Conservation (phyloP, 139 green algal genomes). For the Zygnema circumcarinatum region DNA sequence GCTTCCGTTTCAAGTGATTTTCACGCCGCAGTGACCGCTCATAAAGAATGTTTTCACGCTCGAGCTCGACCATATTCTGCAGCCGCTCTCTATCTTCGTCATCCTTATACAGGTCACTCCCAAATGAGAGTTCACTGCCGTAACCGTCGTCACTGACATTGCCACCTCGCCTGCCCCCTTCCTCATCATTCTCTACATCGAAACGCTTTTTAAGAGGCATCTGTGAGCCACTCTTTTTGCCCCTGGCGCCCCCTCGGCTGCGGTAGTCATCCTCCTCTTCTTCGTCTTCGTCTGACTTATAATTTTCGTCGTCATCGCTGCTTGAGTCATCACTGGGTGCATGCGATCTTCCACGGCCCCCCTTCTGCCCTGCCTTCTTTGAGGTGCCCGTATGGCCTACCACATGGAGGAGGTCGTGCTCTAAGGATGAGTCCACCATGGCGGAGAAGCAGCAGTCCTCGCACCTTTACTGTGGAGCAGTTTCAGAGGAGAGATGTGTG, state of each 20-base stretch:
- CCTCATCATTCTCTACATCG: conserved; percentile 40
- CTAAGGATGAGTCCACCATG: not conserved
- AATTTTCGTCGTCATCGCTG: conserved; percentile 40
- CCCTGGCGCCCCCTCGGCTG: not conserved
- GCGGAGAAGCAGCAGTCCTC: no score
- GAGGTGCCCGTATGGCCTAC: not conserved
- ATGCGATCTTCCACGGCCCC: not conserved
- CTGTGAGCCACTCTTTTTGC: conserved; percentile 35
- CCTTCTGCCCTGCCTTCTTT: not conserved
- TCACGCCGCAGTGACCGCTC: conserved; percentile 65
- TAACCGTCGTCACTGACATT: conserved; percentile 29
- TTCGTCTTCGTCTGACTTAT: conserved; percentile 35
- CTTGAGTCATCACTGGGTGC: conserved; percentile 24
- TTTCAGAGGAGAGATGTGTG: no score
- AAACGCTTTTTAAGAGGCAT: conserved; percentile 55
- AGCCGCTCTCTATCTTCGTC: conserved; percentile 69
- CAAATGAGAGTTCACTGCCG: conserved; percentile 52
- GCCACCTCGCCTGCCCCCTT: not conserved
- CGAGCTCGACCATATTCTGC: conserved; percentile 72
- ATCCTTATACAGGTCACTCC: conserved; percentile 68
- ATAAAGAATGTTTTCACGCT: conserved; percentile 72
- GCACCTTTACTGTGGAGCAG: no score
- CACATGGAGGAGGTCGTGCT: conserved; percentile 42
- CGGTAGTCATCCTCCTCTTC: conserved; percentile 46
- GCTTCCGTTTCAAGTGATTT: conserved; percentile 17